phyloP scores from a whole-genome alignment of 2,329 filamentous ascomycete genomes.

The Lachnum nothofagi region DNA sequence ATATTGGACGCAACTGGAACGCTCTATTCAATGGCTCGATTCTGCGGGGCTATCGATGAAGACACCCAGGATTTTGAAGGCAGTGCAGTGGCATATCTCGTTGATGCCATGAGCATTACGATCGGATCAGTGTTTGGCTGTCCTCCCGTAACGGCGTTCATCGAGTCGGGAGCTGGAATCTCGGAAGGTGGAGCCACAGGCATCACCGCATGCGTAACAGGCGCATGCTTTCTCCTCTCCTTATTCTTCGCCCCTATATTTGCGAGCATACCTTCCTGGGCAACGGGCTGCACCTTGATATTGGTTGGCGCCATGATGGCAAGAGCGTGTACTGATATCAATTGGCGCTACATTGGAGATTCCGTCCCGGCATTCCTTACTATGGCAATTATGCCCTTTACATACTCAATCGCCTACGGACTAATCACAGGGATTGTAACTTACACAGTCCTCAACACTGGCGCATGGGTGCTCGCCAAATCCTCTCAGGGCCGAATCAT shows the following conservation, averaged over 20 bases:
- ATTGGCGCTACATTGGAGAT: constrained; percentile 83
- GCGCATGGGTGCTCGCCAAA: constrained; percentile 64
- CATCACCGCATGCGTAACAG: constrained; percentile 72
- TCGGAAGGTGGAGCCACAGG: constrained; percentile 82
- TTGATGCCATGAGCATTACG: constrained; percentile 74
- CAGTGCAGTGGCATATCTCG: constrained; percentile 75
- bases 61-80: constrained; percentile 83
- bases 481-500: constrained; percentile 63
- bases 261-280: constrained; percentile 83
- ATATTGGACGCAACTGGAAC: constrained; percentile 84
- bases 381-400: constrained; percentile 82
- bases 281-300: constrained; percentile 81
- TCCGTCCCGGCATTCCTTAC: constrained; percentile 80
- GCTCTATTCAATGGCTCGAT: constrained; percentile 83
- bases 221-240: constrained; percentile 78
- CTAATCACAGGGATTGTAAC: constrained; percentile 73
- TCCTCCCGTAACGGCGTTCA: constrained; percentile 79
- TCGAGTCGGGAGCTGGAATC: constrained; percentile 86
- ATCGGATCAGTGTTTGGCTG: constrained; percentile 73
- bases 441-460: constrained; percentile 70
- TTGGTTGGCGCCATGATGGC: constrained; percentile 88
- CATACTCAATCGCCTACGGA: constrained; percentile 82
- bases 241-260: constrained; percentile 90
- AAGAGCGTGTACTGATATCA: constrained; percentile 72
- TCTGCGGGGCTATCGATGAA: constrained; percentile 74